phyloP scores from a whole-genome alignment of 192 early-diverging fungal species.

The Backusella sp. region DNA sequence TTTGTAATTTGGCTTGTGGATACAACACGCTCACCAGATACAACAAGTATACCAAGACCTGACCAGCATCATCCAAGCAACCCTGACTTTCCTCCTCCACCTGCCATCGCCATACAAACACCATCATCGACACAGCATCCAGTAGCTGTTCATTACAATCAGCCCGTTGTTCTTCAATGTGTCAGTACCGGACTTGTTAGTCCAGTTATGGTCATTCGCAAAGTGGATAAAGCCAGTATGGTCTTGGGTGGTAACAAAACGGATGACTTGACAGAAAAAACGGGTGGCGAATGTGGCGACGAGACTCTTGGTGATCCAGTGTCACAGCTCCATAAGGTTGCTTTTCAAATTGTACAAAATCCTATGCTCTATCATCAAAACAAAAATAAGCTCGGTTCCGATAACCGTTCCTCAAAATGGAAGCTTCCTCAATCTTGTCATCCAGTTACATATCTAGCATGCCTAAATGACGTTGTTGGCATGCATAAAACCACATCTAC shows the following conservation, averaged over 20 bases:
- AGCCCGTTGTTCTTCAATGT: slow-evolving; percentile 84
- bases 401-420: not conserved
- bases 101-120: slow-evolving; percentile 69
- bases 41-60: slow-evolving; percentile 8
- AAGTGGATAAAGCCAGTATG: slow-evolving; percentile 77
- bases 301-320: slow-evolving; percentile 76
- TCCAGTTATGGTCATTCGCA: slow-evolving; percentile 80
- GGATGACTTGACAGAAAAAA: slow-evolving; percentile 14
- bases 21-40: slow-evolving; percentile 50
- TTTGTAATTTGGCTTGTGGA: slow-evolving; percentile 85
- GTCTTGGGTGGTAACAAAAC: slow-evolving; percentile 60
- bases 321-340: slow-evolving; percentile 88
- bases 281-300: slow-evolving; percentile 41
- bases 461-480: slow-evolving; percentile 73
- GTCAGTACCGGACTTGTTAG: slow-evolving; percentile 79
- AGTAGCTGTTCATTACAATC: slow-evolving; percentile 83
- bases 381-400: not conserved
- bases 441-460: slow-evolving; percentile 61
- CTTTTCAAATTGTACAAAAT: slow-evolving; percentile 71
- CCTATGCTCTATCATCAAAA: not conserved
- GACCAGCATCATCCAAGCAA: slow-evolving; percentile 32
- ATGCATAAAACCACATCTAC: slow-evolving; percentile 58
- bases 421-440: slow-evolving; percentile 34
- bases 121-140: slow-evolving; percentile 47
- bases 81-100: slow-evolving; percentile 59